Percentiles rank a stretch among this genome's conserved stretches.
These are phyloP conservation scores for Chrysoporthe cubensis DNA, from an alignment of 2,329 filamentous ascomycete species.

Conservation along the genomic window DNA sequence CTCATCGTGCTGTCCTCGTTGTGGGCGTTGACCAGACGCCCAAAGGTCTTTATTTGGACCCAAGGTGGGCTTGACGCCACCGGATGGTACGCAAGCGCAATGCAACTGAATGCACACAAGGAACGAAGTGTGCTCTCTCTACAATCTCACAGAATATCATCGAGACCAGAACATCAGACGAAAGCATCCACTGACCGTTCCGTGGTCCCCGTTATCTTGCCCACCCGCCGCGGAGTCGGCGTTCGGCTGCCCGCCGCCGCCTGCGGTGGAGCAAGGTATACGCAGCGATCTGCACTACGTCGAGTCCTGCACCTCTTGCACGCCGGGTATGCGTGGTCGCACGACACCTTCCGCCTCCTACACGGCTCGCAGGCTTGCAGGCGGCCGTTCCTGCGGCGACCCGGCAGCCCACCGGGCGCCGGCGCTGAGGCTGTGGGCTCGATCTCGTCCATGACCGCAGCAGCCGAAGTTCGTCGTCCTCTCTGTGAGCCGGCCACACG, in stretches of 20 bases:
- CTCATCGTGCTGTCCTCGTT: background rate
- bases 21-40: too few species aligned
- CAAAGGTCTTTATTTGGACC: too few species aligned
- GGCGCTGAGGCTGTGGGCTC: background rate
- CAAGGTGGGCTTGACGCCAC: too few species aligned
- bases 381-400: slow-evolving; percentile 30
- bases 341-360: slow-evolving; percentile 47
- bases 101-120: background rate
- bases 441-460: slow-evolving; percentile 1
- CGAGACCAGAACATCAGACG: background rate
- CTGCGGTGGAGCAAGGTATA: slow-evolving; percentile 37
- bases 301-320: slow-evolving; percentile 45
- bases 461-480: background rate
- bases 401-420: slow-evolving; percentile 6
- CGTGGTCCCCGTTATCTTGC: background rate
- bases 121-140: background rate
- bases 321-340: slow-evolving; percentile 46
- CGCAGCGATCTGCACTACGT: slow-evolving; percentile 39
- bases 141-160: background rate
- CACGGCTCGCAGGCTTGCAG: slow-evolving; percentile 41
- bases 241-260: slow-evolving; percentile 16
- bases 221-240: slow-evolving; percentile 19
- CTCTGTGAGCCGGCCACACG: background rate
- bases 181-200: background rate
- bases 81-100: too few species aligned